Conservation (phyloP, 176 grass and related monocot genomes). For the bread wheat (Triticum aestivum) region IWGSC_CS_RefSeq_v2.1 NC_057813.1:293146417-293146916, state of each 20-base stretch:
- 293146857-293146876: background rate
- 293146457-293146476: background rate
- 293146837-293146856: constrained; percentile 2
- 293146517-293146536: background rate
- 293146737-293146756: background rate
- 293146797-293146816: background rate
- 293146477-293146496: background rate
- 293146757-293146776: constrained; percentile 19
- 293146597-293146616: background rate
- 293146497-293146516: background rate
- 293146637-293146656: background rate
- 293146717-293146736: constrained; percentile 1
- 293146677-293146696: background rate
- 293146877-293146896: constrained; percentile 59
- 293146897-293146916: constrained; percentile 42
- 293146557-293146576: background rate
- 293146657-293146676: background rate
- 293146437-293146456: background rate
- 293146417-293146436: no score
- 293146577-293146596: background rate
- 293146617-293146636: background rate
- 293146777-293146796: background rate
- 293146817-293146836: background rate
- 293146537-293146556: background rate
- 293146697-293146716: background rate